phyloP scores from a whole-genome alignment of 106 monocot genomes.

The Acorus gramineus region DNA sequence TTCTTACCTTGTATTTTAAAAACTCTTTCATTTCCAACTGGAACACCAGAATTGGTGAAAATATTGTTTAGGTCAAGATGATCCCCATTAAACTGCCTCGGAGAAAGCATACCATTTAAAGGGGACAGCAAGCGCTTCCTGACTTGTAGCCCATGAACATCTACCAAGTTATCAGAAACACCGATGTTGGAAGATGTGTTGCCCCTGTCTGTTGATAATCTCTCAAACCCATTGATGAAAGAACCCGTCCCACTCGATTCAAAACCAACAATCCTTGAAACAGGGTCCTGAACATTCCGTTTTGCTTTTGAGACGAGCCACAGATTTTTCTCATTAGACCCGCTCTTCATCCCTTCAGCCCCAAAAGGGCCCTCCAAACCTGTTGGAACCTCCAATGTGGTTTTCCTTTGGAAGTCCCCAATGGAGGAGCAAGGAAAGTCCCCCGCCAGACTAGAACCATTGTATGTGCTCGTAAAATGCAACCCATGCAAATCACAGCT shows the following conservation, averaged over 20 bases:
- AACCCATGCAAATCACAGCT: conserved; percentile 48
- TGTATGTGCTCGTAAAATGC: conserved; percentile 14
- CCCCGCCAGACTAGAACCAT: conserved; percentile 4
- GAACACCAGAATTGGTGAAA: conserved; percentile 7
- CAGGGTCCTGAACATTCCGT: conserved; percentile 4
- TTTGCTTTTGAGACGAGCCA: neutral
- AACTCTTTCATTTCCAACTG: conserved; percentile 4
- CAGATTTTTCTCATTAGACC: conserved; percentile 24
- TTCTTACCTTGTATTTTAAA: conserved; percentile 44
- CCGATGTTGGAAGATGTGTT: neutral
- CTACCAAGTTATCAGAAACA: conserved; percentile 8
- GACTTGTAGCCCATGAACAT: conserved; percentile 30
- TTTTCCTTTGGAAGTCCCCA: conserved; percentile 32
- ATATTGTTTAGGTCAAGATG: conserved; percentile 22
- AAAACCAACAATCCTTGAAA: conserved; percentile 3
- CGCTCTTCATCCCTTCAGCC: conserved; percentile 28
- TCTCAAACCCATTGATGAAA: conserved; percentile 1
- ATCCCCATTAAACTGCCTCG: conserved; percentile 55
- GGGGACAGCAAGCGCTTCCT: conserved; percentile 78
- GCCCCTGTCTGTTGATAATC: neutral
- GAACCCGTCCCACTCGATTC: neutral
- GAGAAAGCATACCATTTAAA: conserved; percentile 27
- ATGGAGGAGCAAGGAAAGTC: conserved; percentile 27
- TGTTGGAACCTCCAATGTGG: conserved; percentile 17
- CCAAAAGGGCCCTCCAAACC: conserved; percentile 11